These are phyloP conservation scores for Basidiobolus meristosporus DNA, from an alignment of 371 early-diverging fungal genomes.

Conservation along the genomic window DNA sequence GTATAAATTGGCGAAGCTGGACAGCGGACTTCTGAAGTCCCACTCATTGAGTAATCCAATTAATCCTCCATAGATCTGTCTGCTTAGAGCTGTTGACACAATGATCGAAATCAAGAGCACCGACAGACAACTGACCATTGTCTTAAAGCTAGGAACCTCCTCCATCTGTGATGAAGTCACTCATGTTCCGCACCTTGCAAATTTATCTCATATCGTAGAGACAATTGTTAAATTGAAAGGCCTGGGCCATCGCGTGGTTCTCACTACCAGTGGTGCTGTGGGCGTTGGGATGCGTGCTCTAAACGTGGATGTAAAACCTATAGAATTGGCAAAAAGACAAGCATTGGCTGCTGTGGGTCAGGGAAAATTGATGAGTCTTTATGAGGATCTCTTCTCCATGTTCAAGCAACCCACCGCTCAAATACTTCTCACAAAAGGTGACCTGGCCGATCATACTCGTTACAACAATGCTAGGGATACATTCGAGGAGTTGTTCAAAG, in stretches of 20 bases:
- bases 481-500: constrained; percentile 64
- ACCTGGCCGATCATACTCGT: constrained; percentile 75
- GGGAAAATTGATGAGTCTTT: constrained; percentile 84
- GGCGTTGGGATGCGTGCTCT: constrained; percentile 74
- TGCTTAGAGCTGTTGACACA: too few species aligned
- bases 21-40: too few species aligned
- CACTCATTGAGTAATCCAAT: too few species aligned
- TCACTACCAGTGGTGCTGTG: constrained; percentile 86
- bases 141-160: constrained; percentile 83
- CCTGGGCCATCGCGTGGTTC: constrained; percentile 67
- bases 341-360: constrained; percentile 92
- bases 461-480: constrained; percentile 90
- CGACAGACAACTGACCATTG: constrained; percentile 29
- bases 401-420: constrained; percentile 85
- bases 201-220: constrained; percentile 76
- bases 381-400: constrained; percentile 79
- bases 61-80: too few species aligned
- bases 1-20: too few species aligned
- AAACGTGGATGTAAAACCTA: constrained; percentile 52
- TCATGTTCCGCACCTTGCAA: constrained; percentile 68
- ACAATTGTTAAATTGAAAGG: constrained; percentile 59
- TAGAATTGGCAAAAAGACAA: constrained; percentile 60
- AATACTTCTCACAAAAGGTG: constrained; percentile 75
- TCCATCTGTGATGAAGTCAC: constrained; percentile 84
- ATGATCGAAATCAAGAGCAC: too few species aligned